Conservation (phyloP, 2,329 filamentous ascomycete genomes). For the Colletotrichum sp. region DNA sequence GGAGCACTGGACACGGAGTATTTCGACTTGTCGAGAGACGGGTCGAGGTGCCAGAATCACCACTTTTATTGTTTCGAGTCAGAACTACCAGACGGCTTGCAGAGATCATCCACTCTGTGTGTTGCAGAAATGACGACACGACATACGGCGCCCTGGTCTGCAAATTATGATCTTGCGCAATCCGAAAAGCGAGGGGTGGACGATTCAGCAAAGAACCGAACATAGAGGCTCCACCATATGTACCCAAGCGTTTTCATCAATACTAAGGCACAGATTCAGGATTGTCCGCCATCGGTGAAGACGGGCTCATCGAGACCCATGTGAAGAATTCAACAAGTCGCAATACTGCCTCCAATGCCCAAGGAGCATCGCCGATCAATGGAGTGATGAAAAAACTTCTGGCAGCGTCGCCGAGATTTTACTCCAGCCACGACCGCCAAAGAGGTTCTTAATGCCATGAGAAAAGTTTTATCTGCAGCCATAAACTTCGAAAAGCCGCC, state of each 20-base stretch:
- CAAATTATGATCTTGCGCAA: background rate
- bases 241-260: slow-evolving; percentile 15
- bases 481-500: background rate
- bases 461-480: background rate
- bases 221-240: slow-evolving; percentile 4
- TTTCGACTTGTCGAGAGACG: background rate
- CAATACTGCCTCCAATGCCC: background rate
- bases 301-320: background rate
- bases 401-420: background rate
- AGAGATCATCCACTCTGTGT: background rate
- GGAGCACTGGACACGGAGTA: background rate
- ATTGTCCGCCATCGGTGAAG: background rate
- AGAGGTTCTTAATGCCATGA: background rate
- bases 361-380: background rate
- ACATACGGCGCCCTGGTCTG: background rate
- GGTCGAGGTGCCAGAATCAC: background rate
- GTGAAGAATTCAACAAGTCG: background rate
- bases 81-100: background rate
- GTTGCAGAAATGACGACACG: background rate
- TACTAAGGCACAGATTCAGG: background rate
- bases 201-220: background rate
- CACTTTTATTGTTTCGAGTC: background rate
- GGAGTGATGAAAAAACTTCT: background rate
- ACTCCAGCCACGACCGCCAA: background rate
- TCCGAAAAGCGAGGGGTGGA: background rate